phyloP scores from a whole-genome alignment of 495 filamentous ascomycete species.

The Aspergillus saccharolyticus region DNA sequence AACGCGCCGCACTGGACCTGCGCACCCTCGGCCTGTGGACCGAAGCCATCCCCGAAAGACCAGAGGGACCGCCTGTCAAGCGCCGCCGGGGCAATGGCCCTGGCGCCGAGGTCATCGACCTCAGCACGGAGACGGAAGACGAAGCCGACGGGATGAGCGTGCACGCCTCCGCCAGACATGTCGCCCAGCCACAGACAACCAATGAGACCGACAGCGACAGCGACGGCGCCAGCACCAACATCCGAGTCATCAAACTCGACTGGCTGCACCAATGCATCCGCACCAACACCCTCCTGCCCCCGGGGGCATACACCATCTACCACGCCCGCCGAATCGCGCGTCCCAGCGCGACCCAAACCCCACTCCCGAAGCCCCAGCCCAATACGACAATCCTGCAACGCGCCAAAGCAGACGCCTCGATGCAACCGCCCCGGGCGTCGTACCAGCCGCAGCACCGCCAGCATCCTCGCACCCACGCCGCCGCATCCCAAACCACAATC shows the following conservation, averaged over 20 bases:
- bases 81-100: constrained; percentile 15
- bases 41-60: constrained; percentile 39
- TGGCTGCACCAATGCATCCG: constrained; percentile 68
- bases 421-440: constrained; percentile 16
- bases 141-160: constrained; percentile 20
- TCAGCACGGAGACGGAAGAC: constrained; percentile 31
- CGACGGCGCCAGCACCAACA: too few relatives aligned
- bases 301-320: constrained; percentile 63
- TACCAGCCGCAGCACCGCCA: constrained; percentile 13
- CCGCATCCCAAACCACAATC: constrained; percentile 23
- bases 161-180: constrained; percentile 6
- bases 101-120: constrained; percentile 21
- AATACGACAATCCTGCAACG: constrained; percentile 44
- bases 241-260: constrained; percentile 66
- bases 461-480: constrained; percentile 11
- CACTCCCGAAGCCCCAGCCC: constrained; percentile 12
- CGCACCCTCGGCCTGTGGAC: constrained; percentile 58
- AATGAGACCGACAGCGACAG: too few relatives aligned
- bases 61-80: constrained; percentile 18
- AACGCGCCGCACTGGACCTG: constrained; percentile 73
- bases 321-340: constrained; percentile 35
- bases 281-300: constrained; percentile 47
- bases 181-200: constrained; percentile 5
- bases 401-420: constrained; percentile 45
- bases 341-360: constrained; percentile 4